These are phyloP conservation scores for Sordariomycetes sp. DNA, from an alignment of 2,329 filamentous ascomycete species.

Conservation along the genomic window DNA sequence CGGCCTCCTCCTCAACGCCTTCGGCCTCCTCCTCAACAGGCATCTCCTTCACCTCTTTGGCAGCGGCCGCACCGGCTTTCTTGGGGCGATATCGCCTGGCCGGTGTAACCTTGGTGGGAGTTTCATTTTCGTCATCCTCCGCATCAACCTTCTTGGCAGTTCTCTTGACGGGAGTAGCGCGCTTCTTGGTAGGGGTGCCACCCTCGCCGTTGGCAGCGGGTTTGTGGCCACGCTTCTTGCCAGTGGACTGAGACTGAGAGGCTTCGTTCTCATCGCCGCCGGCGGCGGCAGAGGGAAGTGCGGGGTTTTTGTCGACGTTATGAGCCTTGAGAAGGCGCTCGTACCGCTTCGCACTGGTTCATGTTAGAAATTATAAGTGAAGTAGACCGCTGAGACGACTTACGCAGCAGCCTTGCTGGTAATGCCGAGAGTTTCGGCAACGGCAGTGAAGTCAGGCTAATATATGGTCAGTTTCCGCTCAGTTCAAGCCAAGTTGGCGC, in stretches of 20 bases:
- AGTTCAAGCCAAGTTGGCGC: background rate
- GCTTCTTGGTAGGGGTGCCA: slow-evolving; percentile 3
- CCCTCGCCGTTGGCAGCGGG: background rate
- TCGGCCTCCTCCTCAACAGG: slow-evolving; percentile 13
- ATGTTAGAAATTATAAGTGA: slow-evolving; percentile 2
- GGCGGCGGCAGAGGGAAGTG: no score
- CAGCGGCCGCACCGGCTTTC: background rate
- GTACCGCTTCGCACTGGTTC: slow-evolving; percentile 54
- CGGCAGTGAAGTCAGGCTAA: slow-evolving; percentile 56
- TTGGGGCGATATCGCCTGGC: background rate
- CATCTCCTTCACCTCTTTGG: background rate
- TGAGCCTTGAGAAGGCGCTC: slow-evolving; percentile 56
- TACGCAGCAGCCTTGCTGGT: slow-evolving; percentile 62
- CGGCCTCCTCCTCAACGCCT: slow-evolving; percentile 10
- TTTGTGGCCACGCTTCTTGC: background rate
- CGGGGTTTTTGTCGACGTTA: no score
- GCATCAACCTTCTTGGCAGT: slow-evolving; percentile 15
- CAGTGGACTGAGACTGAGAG: slow-evolving; percentile 12
- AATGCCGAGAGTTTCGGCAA: slow-evolving; percentile 55
- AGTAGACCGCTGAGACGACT: slow-evolving; percentile 22
- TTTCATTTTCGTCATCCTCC: slow-evolving; percentile 11
- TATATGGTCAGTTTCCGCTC: background rate
- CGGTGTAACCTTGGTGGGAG: background rate
- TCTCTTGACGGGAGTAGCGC: slow-evolving; percentile 5
- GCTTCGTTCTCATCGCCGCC: slow-evolving; percentile 6